Evolutionary conservation across 768 basidiomycete species (phyloP).

Genomic region (Tulasnella sp.): DNA sequence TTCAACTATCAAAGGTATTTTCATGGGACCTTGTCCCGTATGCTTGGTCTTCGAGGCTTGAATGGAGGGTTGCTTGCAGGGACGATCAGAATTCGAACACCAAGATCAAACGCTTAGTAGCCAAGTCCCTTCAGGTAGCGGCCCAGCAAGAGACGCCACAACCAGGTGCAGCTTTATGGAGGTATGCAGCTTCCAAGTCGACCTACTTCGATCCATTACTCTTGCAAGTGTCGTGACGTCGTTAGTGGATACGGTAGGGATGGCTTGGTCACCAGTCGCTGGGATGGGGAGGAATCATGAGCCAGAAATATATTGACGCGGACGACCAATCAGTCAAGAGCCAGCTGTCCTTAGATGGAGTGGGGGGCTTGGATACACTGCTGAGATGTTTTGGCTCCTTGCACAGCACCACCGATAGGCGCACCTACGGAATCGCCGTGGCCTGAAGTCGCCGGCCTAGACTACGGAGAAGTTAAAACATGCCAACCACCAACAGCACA

Average conservation of each 20-base stretch:
- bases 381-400: conserved; percentile 10
- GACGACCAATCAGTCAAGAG: conserved; percentile 22
- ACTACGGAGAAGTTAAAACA: no score
- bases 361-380: not conserved
- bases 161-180: not conserved
- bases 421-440: not conserved
- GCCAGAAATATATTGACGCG: not conserved
- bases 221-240: not conserved
- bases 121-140: not conserved
- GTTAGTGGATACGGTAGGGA: not conserved
- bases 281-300: not conserved
- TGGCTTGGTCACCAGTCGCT: not conserved
- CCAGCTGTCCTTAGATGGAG: not conserved
- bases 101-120: not conserved
- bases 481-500: no score
- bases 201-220: conserved; percentile 14
- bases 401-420: not conserved
- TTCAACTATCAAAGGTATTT: not conserved
- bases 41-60: no score
- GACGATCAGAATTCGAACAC: conserved; percentile 12
- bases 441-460: not conserved
- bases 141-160: conserved; percentile 14
- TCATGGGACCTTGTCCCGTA: not conserved
- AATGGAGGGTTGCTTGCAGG: not conserved
- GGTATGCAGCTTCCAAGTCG: not conserved